These are phyloP conservation scores for Agrocybe pediades DNA, from an alignment of 768 basidiomycete genomes.

Conservation along the genomic window DNA sequence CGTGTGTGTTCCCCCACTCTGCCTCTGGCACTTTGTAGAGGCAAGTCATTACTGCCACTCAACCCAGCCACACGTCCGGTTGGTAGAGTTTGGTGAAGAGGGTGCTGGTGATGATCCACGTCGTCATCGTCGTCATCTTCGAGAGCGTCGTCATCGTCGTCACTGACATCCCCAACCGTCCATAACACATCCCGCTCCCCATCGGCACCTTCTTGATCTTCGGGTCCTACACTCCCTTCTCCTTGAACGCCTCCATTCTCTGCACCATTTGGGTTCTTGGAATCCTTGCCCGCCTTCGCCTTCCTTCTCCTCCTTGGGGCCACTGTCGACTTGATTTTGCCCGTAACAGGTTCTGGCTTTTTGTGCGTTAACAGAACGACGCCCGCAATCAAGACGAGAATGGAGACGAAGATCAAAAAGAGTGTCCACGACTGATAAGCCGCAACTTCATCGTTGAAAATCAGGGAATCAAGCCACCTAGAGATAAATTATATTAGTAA, in stretches of 20 bases:
- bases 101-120: slow-evolving; percentile 45
- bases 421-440: slow-evolving; percentile 90
- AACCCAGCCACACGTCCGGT: slow-evolving; percentile 5
- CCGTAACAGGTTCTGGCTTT: slow-evolving; percentile 65
- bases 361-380: slow-evolving; percentile 95
- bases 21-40: neutral
- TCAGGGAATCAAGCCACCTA: slow-evolving; percentile 53
- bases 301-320: slow-evolving; percentile 26
- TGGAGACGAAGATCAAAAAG: slow-evolving; percentile 85
- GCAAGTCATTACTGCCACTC: neutral
- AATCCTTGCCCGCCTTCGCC: slow-evolving; percentile 2
- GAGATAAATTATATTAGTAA: slow-evolving; percentile 9
- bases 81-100: slow-evolving; percentile 23
- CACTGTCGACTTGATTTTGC: slow-evolving; percentile 33
- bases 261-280: slow-evolving; percentile 17
- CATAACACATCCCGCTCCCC: slow-evolving; percentile 56
- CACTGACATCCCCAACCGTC: slow-evolving; percentile 75
- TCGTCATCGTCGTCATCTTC: slow-evolving; percentile 59
- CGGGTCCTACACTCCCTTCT: slow-evolving; percentile 30
- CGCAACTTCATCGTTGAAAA: slow-evolving; percentile 85
- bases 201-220: slow-evolving; percentile 40
- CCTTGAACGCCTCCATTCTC: slow-evolving; percentile 7
- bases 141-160: slow-evolving; percentile 45
- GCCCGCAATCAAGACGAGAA: slow-evolving; percentile 83
- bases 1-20: slow-evolving; percentile 17